Conservation (phyloP, 768 basidiomycete genomes). For the Gloeophyllum trabeum region DNA sequence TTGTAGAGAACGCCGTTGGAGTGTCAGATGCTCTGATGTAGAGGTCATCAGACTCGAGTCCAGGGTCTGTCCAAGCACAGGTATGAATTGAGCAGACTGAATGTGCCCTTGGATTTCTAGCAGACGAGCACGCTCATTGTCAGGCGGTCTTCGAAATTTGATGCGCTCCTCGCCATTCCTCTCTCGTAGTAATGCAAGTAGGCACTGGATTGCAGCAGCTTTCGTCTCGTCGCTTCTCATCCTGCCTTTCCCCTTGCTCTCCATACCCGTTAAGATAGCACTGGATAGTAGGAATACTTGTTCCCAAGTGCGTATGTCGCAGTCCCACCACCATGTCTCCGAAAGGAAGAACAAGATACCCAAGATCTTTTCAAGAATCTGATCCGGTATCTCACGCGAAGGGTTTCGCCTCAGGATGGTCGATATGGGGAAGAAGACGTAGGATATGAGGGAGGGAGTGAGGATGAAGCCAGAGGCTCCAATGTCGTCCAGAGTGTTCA, state of each 20-base stretch:
- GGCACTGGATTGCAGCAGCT: constrained; percentile 57
- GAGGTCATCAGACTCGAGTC: constrained; percentile 56
- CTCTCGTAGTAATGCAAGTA: constrained; percentile 50
- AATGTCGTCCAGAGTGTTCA: constrained; percentile 32
- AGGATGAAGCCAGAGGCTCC: constrained; percentile 27
- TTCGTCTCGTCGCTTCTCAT: constrained; percentile 75
- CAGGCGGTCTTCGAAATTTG: no score
- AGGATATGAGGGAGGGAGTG: constrained; percentile 57
- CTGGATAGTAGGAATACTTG: constrained; percentile 75
- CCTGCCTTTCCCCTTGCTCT: constrained; percentile 56
- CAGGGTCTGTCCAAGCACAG: constrained; percentile 77
- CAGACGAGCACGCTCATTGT: constrained; percentile 18
- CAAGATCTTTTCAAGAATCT: constrained; percentile 67
- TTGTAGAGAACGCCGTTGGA: constrained; percentile 57
- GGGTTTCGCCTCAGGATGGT: constrained; percentile 72
- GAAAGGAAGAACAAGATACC: constrained; percentile 44
- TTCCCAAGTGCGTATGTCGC: constrained; percentile 66
- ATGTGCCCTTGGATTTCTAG: constrained; percentile 28
- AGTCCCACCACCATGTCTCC: constrained; percentile 78
- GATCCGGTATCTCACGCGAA: constrained; percentile 61
- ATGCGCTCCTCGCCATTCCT: constrained; percentile 26
- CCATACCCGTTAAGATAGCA: constrained; percentile 52
- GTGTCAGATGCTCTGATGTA: constrained; percentile 40
- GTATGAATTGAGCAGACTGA: constrained; percentile 41
- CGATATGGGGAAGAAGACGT: constrained; percentile 82